Base-by-base conservation (phyloP, 1,139 yeast species). In the Protomyces pachydermus region DNA sequence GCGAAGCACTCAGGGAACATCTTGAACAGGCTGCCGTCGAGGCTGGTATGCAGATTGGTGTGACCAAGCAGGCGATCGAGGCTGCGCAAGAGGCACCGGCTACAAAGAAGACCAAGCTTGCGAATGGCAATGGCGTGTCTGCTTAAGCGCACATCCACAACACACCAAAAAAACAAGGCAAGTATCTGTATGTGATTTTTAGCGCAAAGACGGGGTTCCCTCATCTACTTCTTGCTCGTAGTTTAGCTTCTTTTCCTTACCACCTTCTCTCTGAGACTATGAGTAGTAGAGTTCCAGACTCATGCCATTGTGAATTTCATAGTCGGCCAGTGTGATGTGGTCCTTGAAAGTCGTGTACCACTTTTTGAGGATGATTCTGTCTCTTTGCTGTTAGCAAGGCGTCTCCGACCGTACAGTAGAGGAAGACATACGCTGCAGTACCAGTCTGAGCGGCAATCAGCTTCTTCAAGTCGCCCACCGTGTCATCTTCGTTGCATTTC, bases 391-490 rank as follows among this genome's bases (percentile, higher is more conserved):
- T 28, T 28, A 28, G 32, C 32, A 28, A 28, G 32, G 8, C 32
- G 9, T 28, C 32, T 28, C 9, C 8, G 4, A 28, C 1, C 1
- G 32, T 28, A 28, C 8, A 28, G 8, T 28, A 28, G 32, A 28
- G 8, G 32, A 6, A 28, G 8, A 25, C 62, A 3, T 46, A 53
- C 51, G 45, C 35, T 1, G 85, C 77, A 0, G 91, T 87, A 2
- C 96, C 96, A 20, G 89, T 82, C 72, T 91, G 98, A 20, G 90
- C 79, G 0, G 93, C 86, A 18, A 95, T 76, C 10, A 93, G 82
- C 73, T 87, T 85, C 77, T 95, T 93, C 74, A 93, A 85, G 71
- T 95, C 98, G 3, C 95, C 97, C n/a, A 93, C 81, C 0, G 93
- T 82, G 73, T 93, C 98, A 9, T 85, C 85, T 2, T 86, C 87